A percentile compares a stretch with the other conserved stretches of the same genome.
Conservation (phyloP, 257 asterid species). For the Eustoma russellianum region DNA sequence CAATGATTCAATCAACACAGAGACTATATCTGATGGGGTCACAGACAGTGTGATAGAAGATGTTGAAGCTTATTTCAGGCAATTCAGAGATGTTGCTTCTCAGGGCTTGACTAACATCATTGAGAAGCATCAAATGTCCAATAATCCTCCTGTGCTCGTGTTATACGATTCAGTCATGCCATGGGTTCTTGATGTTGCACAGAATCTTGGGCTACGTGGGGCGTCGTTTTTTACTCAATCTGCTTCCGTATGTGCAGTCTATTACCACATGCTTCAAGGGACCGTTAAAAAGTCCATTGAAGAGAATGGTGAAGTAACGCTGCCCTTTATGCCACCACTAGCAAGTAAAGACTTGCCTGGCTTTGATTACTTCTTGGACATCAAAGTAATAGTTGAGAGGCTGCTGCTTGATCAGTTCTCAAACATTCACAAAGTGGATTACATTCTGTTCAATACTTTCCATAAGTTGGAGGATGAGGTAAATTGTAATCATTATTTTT, state of each 20-base stretch:
- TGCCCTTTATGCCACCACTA: conserved; percentile 15
- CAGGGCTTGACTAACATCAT: conserved; percentile 11
- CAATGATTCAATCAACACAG: conserved; percentile 5
- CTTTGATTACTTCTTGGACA: background rate
- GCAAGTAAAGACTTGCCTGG: conserved; percentile 12
- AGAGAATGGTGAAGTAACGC: background rate
- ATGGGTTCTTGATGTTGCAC: conserved; percentile 14
- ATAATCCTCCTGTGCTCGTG: conserved; percentile 1
- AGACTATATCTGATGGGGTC: conserved; percentile 23
- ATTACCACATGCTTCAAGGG: conserved; percentile 20
- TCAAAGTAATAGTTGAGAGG: background rate
- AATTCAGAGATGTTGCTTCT: conserved; percentile 2
- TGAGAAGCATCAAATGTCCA: conserved; percentile 2
- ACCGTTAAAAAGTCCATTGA: background rate
- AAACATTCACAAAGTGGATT: conserved; percentile 29
- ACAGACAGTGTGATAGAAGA: conserved; percentile 5
- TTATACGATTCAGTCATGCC: conserved; percentile 11
- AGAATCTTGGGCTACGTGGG: conserved; percentile 8
- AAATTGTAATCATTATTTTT: background rate
- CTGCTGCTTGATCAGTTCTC: conserved; percentile 7
- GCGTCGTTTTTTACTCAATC: conserved; percentile 24
- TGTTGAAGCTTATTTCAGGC: conserved; percentile 4
- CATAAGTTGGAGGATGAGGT: conserved; percentile 40
- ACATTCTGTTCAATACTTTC: conserved; percentile 39
- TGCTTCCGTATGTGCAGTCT: conserved; percentile 13